Evolutionary conservation across 2,329 filamentous ascomycete genomes (phyloP).

Genomic region (Xylariaceae sp.): DNA sequence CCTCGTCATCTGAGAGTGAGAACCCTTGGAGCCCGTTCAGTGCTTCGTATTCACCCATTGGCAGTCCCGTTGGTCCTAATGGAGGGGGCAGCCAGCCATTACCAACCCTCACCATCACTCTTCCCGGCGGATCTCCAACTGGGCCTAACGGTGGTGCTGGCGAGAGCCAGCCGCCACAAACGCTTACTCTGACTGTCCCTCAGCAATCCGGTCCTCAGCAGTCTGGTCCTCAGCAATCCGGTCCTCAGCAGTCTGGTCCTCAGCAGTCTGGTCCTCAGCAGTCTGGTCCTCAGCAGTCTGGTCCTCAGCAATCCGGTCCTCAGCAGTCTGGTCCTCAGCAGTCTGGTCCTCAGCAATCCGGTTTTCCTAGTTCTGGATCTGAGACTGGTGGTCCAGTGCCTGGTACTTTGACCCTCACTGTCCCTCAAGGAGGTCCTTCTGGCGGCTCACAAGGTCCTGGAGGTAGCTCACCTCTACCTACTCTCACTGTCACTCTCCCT

Average conservation of each 20-base stretch:
- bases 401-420: slow-evolving; percentile 7
- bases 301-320: no score
- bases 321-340: no score
- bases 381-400: slow-evolving; percentile 1
- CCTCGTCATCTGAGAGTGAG: slow-evolving; percentile 7
- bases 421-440: slow-evolving; percentile 3
- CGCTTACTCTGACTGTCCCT: slow-evolving; percentile 9
- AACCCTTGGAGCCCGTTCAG: slow-evolving; percentile 10
- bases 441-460: slow-evolving; percentile 4
- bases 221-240: no score
- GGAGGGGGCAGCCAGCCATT: slow-evolving; percentile 17
- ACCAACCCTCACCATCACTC: slow-evolving; percentile 26
- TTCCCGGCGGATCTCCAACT: slow-evolving; percentile 16
- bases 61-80: slow-evolving; percentile 15
- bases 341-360: no score
- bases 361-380: background rate
- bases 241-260: no score
- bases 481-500: slow-evolving; percentile 15
- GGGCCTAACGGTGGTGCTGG: background rate
- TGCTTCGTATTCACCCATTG: background rate
- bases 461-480: slow-evolving; percentile 7
- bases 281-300: no score
- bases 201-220: no score
- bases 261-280: background rate
- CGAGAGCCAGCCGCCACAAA: slow-evolving; percentile 3